Evolutionary conservation across 371 early-diverging fungal species (phyloP).

Genomic region (Mucor indicus): DNA sequence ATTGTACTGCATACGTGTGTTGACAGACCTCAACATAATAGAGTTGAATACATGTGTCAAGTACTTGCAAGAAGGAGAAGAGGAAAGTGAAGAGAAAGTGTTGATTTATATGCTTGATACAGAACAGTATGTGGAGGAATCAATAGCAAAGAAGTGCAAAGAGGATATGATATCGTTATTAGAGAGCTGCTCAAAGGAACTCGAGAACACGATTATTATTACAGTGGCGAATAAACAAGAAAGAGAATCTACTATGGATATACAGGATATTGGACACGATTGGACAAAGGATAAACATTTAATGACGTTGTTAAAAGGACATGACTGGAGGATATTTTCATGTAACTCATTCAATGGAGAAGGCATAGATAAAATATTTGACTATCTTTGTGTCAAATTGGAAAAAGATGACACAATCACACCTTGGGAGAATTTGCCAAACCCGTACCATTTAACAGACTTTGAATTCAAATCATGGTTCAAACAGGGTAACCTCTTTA

Average conservation of each 20-base stretch:
- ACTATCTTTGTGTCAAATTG: conserved; percentile 11
- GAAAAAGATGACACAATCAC: conserved; percentile 9
- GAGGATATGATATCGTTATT: conserved; percentile 30
- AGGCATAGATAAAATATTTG: conserved; percentile 16
- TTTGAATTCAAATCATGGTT: conserved; percentile 27
- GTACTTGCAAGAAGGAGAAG: no score
- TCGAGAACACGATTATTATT: conserved; percentile 28
- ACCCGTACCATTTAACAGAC: conserved; percentile 28
- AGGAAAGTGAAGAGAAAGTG: no score
- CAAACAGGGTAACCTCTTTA: conserved; percentile 9
- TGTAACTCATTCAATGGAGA: conserved; percentile 25
- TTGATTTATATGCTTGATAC: conserved; percentile 33
- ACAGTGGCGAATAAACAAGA: conserved; percentile 33
- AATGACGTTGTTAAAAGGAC: conserved; percentile 18
- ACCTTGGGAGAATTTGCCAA: conserved; percentile 34
- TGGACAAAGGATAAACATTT: conserved; percentile 26
- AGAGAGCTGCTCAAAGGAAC: conserved; percentile 8
- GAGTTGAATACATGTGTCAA: no score
- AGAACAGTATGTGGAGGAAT: conserved; percentile 10
- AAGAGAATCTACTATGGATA: conserved; percentile 15
- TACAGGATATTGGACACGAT: conserved; percentile 29
- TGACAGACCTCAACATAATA: no score
- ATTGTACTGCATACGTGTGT: no score
- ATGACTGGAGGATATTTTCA: conserved; percentile 36
- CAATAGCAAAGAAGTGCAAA: conserved; percentile 16